Evolutionary conservation across 78 protist species (phyloP).

Genomic region (Creolimax fragrantissima): DNA sequence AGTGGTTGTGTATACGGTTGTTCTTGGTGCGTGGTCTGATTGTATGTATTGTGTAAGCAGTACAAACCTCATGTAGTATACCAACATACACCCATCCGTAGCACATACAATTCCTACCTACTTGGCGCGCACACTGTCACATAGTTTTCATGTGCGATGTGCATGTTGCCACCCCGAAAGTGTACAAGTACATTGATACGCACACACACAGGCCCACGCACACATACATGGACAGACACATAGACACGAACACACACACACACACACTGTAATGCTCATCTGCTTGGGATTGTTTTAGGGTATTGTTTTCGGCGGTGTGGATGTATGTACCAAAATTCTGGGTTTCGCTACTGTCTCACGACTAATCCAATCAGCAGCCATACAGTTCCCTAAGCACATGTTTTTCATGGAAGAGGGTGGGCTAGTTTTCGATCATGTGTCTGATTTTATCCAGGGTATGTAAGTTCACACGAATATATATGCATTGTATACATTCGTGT

Average conservation of each 20-base stretch:
- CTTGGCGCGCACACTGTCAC: background rate
- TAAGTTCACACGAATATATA: too few species aligned
- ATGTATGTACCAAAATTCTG: background rate
- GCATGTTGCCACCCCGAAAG: background rate
- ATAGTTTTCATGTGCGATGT: background rate
- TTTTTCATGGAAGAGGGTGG: background rate
- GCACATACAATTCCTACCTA: background rate
- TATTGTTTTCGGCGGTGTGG: background rate
- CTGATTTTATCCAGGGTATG: background rate
- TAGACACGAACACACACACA: background rate
- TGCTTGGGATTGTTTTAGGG: too few species aligned
- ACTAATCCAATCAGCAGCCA: background rate
- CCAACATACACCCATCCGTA: background rate
- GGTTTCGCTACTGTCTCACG: background rate
- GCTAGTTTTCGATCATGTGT: background rate
- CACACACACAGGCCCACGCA: background rate
- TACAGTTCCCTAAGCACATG: background rate
- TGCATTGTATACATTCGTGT: too few species aligned
- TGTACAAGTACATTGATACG: background rate
- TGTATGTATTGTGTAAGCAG: background rate
- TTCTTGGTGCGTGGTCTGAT: background rate
- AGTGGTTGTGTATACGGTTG: background rate
- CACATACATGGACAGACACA: background rate
- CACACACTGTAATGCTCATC: background rate
- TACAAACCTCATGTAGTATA: background rate